Conservation (phyloP, 768 basidiomycete species). For the Panus rudis region DNA sequence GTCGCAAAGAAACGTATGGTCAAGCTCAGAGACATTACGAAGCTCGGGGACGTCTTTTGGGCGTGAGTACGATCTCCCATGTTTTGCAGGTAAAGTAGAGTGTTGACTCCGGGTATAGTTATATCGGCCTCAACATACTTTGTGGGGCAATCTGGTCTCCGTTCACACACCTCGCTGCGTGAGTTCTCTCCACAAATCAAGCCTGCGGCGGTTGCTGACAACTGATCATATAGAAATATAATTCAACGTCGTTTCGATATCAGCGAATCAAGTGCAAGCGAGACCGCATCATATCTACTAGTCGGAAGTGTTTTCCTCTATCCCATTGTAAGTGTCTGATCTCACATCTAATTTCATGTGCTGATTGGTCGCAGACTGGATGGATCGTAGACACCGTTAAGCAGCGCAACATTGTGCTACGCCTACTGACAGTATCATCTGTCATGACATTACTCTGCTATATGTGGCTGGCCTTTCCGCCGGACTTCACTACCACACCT, state of each 20-base stretch:
- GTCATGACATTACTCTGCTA: constrained; percentile 54
- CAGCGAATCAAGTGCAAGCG: constrained; percentile 52
- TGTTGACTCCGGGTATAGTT: constrained; percentile 31
- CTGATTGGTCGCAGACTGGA: constrained; percentile 41
- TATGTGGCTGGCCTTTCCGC: constrained; percentile 59
- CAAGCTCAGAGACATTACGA: constrained; percentile 49
- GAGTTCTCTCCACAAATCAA: constrained; percentile 16
- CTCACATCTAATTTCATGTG: not conserved
- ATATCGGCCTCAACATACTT: constrained; percentile 67
- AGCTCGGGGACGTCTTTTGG: constrained; percentile 75
- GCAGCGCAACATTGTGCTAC: constrained; percentile 48
- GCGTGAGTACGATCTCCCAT: constrained; percentile 37
- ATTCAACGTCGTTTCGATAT: constrained; percentile 62
- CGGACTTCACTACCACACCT: constrained; percentile 47
- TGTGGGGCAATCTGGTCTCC: constrained; percentile 77
- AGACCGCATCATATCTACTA: constrained; percentile 63
- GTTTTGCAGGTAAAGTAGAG: not conserved
- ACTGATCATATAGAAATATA: constrained; percentile 45
- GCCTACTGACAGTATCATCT: constrained; percentile 53
- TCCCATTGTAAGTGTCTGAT: constrained; percentile 44
- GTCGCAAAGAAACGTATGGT: constrained; percentile 64
- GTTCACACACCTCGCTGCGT: constrained; percentile 73
- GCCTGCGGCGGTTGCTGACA: not conserved
- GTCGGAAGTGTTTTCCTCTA: constrained; percentile 65
- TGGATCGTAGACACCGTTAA: constrained; percentile 55